Percentiles rank a stretch among this genome's conserved stretches.
Evolutionary conservation across 306 rosid species (phyloP).

Genomic region (Biancaea sappan): DNA sequence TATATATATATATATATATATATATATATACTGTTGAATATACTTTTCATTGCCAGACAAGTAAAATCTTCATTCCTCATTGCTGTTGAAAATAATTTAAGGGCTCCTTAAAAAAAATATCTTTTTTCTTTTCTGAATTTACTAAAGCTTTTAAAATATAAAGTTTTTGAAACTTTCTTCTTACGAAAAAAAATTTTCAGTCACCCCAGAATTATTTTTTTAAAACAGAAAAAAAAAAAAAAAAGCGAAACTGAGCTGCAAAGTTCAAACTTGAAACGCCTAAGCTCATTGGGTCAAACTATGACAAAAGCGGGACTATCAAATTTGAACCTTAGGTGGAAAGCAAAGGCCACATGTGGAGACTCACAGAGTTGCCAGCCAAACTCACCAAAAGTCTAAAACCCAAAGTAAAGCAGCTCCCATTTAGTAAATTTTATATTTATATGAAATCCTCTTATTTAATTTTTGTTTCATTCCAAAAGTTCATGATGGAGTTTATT

Average conservation of each 20-base stretch:
- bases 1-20: too few species aligned
- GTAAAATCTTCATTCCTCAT: too few species aligned
- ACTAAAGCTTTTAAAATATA: too few species aligned
- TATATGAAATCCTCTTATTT: not conserved
- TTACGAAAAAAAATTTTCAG: too few species aligned
- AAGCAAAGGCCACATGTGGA: not conserved
- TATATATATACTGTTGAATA: too few species aligned
- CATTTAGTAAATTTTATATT: not conserved
- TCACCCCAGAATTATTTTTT: not conserved
- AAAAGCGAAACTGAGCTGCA: not conserved
- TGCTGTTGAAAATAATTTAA: too few species aligned
- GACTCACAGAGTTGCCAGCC: not conserved
- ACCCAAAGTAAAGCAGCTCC: not conserved
- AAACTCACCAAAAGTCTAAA: not conserved
- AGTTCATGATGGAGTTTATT: too few species aligned
- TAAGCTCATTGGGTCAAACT: not conserved
- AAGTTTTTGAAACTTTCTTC: too few species aligned
- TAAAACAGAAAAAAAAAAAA: too few species aligned
- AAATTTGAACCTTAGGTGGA: slow-evolving; percentile 1
- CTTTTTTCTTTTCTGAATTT: too few species aligned
- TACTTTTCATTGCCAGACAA: too few species aligned
- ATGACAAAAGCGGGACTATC: slow-evolving; percentile 2
- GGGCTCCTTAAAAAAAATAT: too few species aligned
- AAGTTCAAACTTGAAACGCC: slow-evolving; percentile 11
- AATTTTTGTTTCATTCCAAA: not conserved